Conservation (phyloP, 495 filamentous ascomycete species). For the Poronia punctata region DNA sequence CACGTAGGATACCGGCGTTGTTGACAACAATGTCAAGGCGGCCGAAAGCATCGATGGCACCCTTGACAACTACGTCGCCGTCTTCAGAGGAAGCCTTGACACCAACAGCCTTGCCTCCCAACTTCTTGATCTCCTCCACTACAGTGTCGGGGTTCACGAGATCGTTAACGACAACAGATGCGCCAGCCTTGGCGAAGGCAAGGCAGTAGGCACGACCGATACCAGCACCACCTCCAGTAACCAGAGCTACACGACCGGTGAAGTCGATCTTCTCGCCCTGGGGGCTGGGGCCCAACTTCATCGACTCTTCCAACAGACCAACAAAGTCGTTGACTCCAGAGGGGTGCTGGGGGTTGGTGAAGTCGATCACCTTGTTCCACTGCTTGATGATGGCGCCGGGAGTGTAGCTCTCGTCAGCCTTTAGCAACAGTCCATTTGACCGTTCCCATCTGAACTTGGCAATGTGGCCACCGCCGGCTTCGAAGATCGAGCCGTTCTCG, state of each 20-base stretch:
- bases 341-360: conserved; percentile 77
- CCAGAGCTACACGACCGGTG: conserved; percentile 81
- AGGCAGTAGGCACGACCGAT: conserved; percentile 91
- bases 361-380: conserved; percentile 85
- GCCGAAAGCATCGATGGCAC: conserved; percentile 87
- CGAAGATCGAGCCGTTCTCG: conserved; percentile 86
- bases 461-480: conserved; percentile 87
- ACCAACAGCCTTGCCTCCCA: conserved; percentile 84
- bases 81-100: conserved; percentile 94
- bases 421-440: conserved; percentile 81
- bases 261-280: conserved; percentile 76
- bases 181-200: conserved; percentile 84
- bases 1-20: conserved; percentile 94
- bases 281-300: conserved; percentile 67
- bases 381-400: conserved; percentile 80
- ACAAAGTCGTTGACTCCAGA: conserved; percentile 86
- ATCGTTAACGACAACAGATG: conserved; percentile 91
- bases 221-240: conserved; percentile 90
- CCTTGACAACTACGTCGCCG: conserved; percentile 86
- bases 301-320: conserved; percentile 74
- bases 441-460: conserved; percentile 96
- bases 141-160: conserved; percentile 87
- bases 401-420: conserved; percentile 82
- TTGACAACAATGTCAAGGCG: conserved; percentile 93
- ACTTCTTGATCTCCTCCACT: conserved; percentile 84